A percentile compares a stretch with the other conserved stretches of the same genome.
Conservation (phyloP, 2,329 filamentous ascomycete genomes). For the Macrophomina pseudophaseolina region DNA sequence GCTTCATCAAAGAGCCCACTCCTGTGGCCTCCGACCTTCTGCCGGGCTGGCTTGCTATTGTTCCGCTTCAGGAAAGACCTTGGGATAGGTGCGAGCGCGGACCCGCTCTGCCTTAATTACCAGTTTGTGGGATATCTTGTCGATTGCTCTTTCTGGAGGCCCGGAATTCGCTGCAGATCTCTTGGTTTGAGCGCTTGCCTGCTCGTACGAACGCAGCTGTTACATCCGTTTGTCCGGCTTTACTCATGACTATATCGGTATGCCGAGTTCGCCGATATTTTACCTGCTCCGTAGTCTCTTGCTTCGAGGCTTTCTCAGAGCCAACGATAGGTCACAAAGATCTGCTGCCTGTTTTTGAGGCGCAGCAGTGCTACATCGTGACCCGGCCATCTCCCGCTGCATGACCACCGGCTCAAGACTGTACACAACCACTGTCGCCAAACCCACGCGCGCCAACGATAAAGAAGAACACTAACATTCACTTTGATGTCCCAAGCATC, state of each 20-base stretch:
- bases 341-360: neutral
- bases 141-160: no score
- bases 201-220: neutral
- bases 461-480: neutral
- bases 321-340: neutral
- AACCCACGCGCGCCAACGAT: neutral
- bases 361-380: neutral
- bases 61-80: neutral
- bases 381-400: neutral
- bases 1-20: neutral
- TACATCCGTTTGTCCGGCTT: neutral
- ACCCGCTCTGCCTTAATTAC: neutral
- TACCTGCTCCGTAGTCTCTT: neutral
- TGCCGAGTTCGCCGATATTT: neutral
- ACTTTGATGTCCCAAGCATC: no score
- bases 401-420: neutral
- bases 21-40: no score
- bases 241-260: neutral
- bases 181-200: neutral
- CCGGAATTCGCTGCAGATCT: no score
- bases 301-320: neutral
- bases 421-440: neutral
- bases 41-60: neutral
- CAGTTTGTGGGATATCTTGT: no score
- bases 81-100: neutral